Evolutionary conservation across 257 asterid species (phyloP).

Genomic region (Solanum pennellii): DNA sequence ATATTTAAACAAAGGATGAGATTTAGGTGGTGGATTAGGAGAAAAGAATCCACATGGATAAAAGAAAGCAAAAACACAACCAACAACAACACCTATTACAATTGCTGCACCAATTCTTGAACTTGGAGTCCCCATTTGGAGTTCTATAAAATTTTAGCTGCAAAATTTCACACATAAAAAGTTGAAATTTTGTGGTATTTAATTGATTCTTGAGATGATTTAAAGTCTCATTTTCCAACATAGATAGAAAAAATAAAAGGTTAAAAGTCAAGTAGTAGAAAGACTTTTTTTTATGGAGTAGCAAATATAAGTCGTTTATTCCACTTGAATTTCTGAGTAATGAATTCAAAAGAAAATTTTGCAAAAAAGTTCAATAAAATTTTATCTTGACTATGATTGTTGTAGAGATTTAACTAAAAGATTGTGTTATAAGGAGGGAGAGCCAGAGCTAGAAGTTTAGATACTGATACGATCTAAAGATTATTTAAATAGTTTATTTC

Average conservation of each 20-base stretch:
- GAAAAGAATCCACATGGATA: conserved; percentile 7
- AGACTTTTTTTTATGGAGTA: neutral
- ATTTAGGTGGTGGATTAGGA: neutral
- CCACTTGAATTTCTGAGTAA: neutral
- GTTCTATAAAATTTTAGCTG: neutral
- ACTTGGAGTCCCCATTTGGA: conserved; percentile 1
- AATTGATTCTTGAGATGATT: neutral
- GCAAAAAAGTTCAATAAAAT: too few relatives aligned
- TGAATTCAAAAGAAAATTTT: neutral
- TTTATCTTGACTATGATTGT: neutral
- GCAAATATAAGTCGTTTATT: neutral
- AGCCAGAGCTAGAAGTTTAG: neutral
- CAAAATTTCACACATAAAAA: neutral
- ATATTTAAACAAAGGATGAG: neutral
- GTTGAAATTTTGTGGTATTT: neutral
- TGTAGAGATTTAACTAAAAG: neutral
- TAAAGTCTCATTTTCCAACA: too few relatives aligned
- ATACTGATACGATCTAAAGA: neutral
- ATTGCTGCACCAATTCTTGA: conserved; percentile 8
- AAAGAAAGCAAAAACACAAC: conserved; percentile 6
- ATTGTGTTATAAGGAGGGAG: neutral
- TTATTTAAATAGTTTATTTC: neutral
- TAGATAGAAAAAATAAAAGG: neutral
- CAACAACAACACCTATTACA: conserved; percentile 6
- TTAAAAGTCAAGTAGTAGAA: neutral